Evolutionary conservation across 192 early-diverging fungal genomes (phyloP), one percentile per base, ranked within the genome.

Genomic region (Irineochytrium annulatum): DNA sequence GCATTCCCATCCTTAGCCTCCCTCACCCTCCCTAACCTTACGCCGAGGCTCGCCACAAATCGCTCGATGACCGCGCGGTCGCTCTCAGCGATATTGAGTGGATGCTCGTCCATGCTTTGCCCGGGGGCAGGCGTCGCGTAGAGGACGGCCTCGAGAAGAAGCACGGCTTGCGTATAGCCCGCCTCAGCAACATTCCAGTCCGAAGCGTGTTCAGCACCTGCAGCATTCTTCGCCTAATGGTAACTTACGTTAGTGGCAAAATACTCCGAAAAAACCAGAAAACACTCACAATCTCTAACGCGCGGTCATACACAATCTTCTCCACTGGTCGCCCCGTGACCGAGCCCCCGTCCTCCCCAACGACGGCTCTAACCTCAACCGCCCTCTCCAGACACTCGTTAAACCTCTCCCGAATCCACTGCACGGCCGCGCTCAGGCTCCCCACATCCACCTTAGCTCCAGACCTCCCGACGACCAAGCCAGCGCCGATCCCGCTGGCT

Each of bases 301-400:
- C 71, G 27, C 69, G 44, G 20, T 72, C 74, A 52, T 76, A 76
- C 26, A 76, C 60, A 29, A 76, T 62, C 54, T 34, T 59, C 45
- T 72, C 74, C 24, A 69, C 67, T 41, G 69, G 17, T 29, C 69
- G 16, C 13, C 61, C 39, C 34, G 34, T 17, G 22, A 20, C 31
- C 24, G 1, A 17, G 39, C 22, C 61, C 34, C 3, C 14, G 31
- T 16, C 11, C 19, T 52, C 43, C 11, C 13, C 43, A 34, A 67
- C 48, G 16, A 64, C 55, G 3, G 43, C 62, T 16, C 45, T 16
- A 1, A 56, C 49, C 24, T 74, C 66, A 65, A 92, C 86, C 0
- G 93, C 95, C 3, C 85, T 77, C 16, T 94, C 92, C 8, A 95
- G 63, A 49, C 91, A 94, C 48, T 88, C 89, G 72, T 98, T 94